A percentile compares a stretch with the other conserved stretches of the same genome.
Conservation (phyloP, 2,329 filamentous ascomycete genomes). For the Mollisia scopiformis region DNA sequence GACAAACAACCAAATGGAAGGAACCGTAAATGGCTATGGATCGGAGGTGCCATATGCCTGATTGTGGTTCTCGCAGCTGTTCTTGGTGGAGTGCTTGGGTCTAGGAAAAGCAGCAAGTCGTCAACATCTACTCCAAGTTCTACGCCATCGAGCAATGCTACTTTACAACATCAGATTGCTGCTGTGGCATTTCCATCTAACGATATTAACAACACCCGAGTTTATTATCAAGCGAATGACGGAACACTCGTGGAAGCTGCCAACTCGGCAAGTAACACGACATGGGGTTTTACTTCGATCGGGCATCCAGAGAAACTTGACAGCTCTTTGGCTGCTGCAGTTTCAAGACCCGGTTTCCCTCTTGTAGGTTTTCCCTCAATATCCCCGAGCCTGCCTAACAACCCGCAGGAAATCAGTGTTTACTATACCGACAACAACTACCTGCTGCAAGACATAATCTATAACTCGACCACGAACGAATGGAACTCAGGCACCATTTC, state of each 20-base stretch:
- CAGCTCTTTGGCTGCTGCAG: conserved; percentile 20
- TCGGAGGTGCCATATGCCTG: neutral
- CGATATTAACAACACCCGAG: conserved; percentile 11
- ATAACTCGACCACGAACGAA: conserved; percentile 7
- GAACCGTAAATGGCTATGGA: conserved; percentile 1
- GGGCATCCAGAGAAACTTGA: conserved; percentile 11
- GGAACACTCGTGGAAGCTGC: conserved; percentile 18
- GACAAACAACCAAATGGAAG: neutral
- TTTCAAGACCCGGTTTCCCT: conserved; percentile 9
- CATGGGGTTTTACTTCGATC: conserved; percentile 12
- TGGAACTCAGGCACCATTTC: conserved; percentile 17
- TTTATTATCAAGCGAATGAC: conserved; percentile 21
- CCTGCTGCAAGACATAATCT: conserved; percentile 20
- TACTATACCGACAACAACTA: conserved; percentile 17
- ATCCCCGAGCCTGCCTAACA: neutral
- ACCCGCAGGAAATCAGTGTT: conserved; percentile 18
- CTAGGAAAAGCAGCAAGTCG: conserved; percentile 2
- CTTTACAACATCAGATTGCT: conserved; percentile 14
- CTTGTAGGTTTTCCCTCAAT: conserved; percentile 1
- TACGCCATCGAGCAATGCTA: neutral
- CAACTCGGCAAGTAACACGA: conserved; percentile 1
- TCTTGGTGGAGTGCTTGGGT: conserved; percentile 13
- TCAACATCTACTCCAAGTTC: neutral
- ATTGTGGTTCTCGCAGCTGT: conserved; percentile 11
- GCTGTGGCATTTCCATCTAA: conserved; percentile 15